Conservation (phyloP, 2,329 filamentous ascomycete species). For the Penicillium freii region DNA sequence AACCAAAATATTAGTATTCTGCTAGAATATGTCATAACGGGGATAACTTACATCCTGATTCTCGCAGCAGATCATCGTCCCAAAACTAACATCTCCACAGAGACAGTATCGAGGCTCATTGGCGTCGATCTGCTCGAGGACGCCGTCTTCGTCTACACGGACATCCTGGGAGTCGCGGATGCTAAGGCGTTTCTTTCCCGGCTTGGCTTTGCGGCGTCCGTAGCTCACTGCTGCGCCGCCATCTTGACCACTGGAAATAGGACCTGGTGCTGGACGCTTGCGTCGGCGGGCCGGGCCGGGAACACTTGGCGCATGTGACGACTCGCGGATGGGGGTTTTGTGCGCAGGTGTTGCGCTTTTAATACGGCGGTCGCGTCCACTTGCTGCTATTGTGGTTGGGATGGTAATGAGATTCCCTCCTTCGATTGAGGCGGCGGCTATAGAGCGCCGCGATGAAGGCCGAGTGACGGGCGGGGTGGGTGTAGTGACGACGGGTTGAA, state of each 20-base stretch:
- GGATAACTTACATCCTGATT: conserved; percentile 53
- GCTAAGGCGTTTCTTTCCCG: conserved; percentile 41
- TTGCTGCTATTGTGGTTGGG: conserved; percentile 15
- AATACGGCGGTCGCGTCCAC: conserved; percentile 38
- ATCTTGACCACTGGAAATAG: conserved; percentile 56
- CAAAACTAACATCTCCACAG: conserved; percentile 63
- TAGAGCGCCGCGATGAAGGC: conserved; percentile 36
- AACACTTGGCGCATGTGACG: conserved; percentile 38
- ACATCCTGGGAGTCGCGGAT: conserved; percentile 44
- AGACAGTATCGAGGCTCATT: conserved; percentile 64
- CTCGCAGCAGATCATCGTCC: conserved; percentile 65
- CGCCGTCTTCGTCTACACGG: conserved; percentile 49
- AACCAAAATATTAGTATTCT: conserved; percentile 15
- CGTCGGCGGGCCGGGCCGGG: conserved; percentile 47
- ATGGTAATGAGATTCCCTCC: conserved; percentile 12
- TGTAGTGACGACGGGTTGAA: conserved; percentile 19
- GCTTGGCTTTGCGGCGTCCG: conserved; percentile 58
- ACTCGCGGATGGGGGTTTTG: conserved; percentile 43
- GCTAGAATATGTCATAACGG: not conserved
- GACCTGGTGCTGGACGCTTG: conserved; percentile 60
- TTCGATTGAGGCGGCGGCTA: conserved; percentile 30
- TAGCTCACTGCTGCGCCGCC: conserved; percentile 62
- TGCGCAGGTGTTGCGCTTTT: conserved; percentile 44
- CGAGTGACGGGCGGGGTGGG: conserved; percentile 35
- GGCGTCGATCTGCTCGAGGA: conserved; percentile 55